These are phyloP conservation scores for Corchorus capsularis DNA, from an alignment of 345 rosid genomes.

Conservation along the genomic window DNA sequence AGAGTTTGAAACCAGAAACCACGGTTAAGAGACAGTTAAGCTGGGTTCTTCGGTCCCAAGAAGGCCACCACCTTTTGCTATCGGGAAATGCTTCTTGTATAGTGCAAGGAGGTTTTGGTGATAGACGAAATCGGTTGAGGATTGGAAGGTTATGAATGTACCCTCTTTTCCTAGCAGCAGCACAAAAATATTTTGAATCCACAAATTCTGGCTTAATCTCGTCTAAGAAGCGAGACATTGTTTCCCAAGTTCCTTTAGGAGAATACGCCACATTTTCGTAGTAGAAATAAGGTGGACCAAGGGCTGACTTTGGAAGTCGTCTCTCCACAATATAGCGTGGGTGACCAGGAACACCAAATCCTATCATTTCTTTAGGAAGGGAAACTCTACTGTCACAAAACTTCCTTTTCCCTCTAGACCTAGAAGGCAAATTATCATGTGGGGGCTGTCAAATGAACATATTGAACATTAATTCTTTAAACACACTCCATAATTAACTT, in stretches of 20 bases:
- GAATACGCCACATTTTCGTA: constrained; percentile 92
- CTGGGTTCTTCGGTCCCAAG: constrained; percentile 81
- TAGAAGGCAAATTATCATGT: background rate
- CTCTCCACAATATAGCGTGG: constrained; percentile 30
- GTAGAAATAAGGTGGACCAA: constrained; percentile 74
- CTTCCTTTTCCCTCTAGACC: constrained; percentile 20
- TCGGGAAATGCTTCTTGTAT: constrained; percentile 66
- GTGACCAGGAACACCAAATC: constrained; percentile 72
- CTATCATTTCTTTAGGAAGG: constrained; percentile 55
- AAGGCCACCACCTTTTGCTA: constrained; percentile 86
- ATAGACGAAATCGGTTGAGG: constrained; percentile 54
- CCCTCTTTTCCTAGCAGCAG: constrained; percentile 86
- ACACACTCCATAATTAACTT: no score
- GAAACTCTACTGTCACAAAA: constrained; percentile 41
- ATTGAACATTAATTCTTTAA: no score
- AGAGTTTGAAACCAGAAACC: constrained; percentile 59
- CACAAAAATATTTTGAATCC: constrained; percentile 75
- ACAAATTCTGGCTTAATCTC: constrained; percentile 81
- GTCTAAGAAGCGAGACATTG: constrained; percentile 63
- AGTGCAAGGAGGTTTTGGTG: constrained; percentile 66
- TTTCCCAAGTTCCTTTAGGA: constrained; percentile 86
- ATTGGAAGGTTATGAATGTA: constrained; percentile 83
- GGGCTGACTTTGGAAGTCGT: constrained; percentile 52
- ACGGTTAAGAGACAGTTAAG: constrained; percentile 76
- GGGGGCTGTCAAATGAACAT: no score